Evolutionary conservation across 371 early-diverging fungal species (phyloP), one percentile per base, ranked within the genome.

Genomic region (Ordospora pajunii): DNA sequence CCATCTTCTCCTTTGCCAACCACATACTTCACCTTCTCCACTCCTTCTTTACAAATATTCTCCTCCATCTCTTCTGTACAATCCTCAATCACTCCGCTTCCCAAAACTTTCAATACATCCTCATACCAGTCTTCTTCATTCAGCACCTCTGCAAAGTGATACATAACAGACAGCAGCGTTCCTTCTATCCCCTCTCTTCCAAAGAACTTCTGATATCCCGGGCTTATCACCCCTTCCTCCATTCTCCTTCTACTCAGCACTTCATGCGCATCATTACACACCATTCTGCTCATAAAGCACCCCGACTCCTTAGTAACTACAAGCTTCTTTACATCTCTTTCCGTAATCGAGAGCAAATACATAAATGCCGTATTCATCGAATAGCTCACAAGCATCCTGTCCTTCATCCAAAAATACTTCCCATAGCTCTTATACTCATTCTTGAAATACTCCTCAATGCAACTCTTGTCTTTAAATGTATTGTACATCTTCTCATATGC

Each of bases 101-200:
- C 37, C 1, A 58, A 3, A 25, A 37, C 40, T n/a, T 37, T 58
- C 40, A 58, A 2, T 17, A 25, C 12, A 58, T 58, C 58, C 53
- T 45, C 74, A 64, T 22, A 68, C 69, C 50, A 82, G 0, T 50
- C 72, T 12, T 54, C 67, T 11, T 73, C 66, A 11, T 43, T 40
- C 10, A 82, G 14, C 22, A 70, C 27, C 11, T 49, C 40, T 14
- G 73, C 54, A 43, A 49, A 69, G 23, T 76, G 58, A 51, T 78
- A 82, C 52, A 78, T 62, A 25, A 73, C 45, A 53, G 82, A 76
- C 22, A 79, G 42, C 42, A 79, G 70, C 6, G 70, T 71, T 12
- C 82, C 82, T 75, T 79, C 79, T 51, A 82, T 49, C 11, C 78
- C 78, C 37, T 73, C 79, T 25, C 74, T 67, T 32, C 78, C 68